A percentile compares a stretch with the other conserved stretches of the same genome.
Evolutionary conservation across 805 yeast genomes (phyloP).

Genomic region (Candida namnaoensis): DNA sequence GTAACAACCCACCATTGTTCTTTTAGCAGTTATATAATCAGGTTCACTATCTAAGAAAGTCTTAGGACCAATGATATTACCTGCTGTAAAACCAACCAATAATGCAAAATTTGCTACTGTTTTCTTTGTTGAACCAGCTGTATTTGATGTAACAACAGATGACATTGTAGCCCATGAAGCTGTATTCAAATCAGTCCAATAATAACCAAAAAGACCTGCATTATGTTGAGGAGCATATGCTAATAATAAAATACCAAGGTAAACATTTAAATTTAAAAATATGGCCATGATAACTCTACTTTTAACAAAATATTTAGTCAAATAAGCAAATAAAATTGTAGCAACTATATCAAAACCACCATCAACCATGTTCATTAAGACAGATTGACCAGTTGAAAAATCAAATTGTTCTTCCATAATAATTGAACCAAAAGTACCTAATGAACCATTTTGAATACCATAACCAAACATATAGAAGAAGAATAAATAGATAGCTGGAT

Average conservation of each 20-base stretch:
- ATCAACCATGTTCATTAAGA: slow-evolving; percentile 25
- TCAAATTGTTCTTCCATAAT: slow-evolving; percentile 7
- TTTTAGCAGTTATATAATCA: slow-evolving; percentile 30
- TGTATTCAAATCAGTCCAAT: slow-evolving; percentile 1
- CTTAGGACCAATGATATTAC: slow-evolving; percentile 48
- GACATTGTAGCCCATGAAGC: slow-evolving; percentile 1
- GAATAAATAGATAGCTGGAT: slow-evolving; percentile 29
- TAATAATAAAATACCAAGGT: background rate
- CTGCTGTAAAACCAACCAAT: slow-evolving; percentile 41
- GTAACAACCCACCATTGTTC: slow-evolving; percentile 29
- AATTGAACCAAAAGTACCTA: slow-evolving; percentile 34
- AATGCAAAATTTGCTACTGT: slow-evolving; percentile 32
- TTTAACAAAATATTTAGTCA: background rate
- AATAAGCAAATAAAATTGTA: slow-evolving; percentile 22
- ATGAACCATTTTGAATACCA: slow-evolving; percentile 35
- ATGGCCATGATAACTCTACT: background rate
- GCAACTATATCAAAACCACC: slow-evolving; percentile 18
- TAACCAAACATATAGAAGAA: slow-evolving; percentile 21
- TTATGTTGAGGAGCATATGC: slow-evolving; percentile 1
- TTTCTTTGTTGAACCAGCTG: slow-evolving; percentile 50
- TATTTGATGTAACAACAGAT: background rate
- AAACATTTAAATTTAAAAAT: background rate
- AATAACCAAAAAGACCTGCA: slow-evolving; percentile 7
- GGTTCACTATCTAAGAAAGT: slow-evolving; percentile 34
- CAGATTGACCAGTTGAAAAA: slow-evolving; percentile 19